Base-by-base conservation (phyloP, 805 yeast species). In the Candida corydali region DNA sequence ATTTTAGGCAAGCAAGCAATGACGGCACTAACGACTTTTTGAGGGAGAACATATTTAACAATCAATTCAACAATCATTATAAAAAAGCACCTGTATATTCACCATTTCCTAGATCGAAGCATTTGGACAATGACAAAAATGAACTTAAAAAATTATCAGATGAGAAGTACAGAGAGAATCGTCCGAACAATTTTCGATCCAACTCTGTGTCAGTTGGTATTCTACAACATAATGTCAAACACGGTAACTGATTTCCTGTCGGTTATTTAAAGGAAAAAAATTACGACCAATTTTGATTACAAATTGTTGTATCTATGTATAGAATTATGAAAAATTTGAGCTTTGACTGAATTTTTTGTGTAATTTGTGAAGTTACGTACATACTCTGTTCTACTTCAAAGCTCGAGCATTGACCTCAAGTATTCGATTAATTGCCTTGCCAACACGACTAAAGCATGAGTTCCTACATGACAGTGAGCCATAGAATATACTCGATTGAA, bases 1-100 rank as follows among this genome's bases (percentile, higher is more conserved):
- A 17, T 18, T 6, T 6, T 15, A 19, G n/a, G 10, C 16, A 26
- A 12, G 24, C 8, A 8, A 22, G 24, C 24, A 8, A 22, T 10
- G 6, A 7, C 10, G 26, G 26, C 5, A 14, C 16, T 7, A 26
- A 7, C 7, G 11, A 26, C 9, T 5, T 9, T 14, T 12, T 38
- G 14, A 26, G 42, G 8, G 45, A 49, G 11, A 49, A 41, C 14
- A 36, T 42, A 27, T 42, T 40, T 20, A 44, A 57, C 35, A 45
- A 50, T 42, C 55, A 51, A 28, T 69, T 55, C 53, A 64, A 61
- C 27, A 73, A 73, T 41, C 78, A 74, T 43, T 72, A 72, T 48
- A 60, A 60, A 33, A 71, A 68, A 38, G 68, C 82, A 52, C 68
- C 65, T n/a, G 46, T 52, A 5, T 44, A 49, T 22, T 49, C 51